phyloP scores from a whole-genome alignment of 495 filamentous ascomycete species.

The Aspergillus mulundensis region DNA sequence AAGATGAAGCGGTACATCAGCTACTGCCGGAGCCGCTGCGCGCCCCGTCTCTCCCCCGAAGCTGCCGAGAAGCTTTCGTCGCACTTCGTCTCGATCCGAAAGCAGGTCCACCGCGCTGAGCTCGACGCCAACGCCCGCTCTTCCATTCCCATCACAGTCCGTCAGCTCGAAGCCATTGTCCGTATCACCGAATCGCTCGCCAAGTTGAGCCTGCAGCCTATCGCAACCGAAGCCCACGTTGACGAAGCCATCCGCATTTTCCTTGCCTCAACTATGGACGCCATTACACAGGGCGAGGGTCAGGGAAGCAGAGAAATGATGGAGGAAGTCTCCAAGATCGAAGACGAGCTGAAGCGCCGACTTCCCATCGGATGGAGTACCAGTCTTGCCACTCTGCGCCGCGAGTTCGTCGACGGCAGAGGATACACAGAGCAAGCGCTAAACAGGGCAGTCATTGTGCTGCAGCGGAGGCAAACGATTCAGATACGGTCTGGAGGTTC shows the following conservation, averaged over 20 bases:
- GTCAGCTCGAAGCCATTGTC: slow-evolving; percentile 94
- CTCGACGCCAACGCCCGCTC: slow-evolving; percentile 81
- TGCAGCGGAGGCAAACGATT: slow-evolving; percentile 85
- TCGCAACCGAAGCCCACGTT: slow-evolving; percentile 87
- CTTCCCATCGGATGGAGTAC: slow-evolving; percentile 95
- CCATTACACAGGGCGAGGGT: slow-evolving; percentile 81
- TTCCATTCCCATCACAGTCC: slow-evolving; percentile 94
- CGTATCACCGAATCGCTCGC: slow-evolving; percentile 96
- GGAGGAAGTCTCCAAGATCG: slow-evolving; percentile 82
- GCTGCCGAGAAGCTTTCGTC: slow-evolving; percentile 95
- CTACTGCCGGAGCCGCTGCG: slow-evolving; percentile 93
- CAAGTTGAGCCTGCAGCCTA: slow-evolving; percentile 78
- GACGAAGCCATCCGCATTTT: slow-evolving; percentile 98
- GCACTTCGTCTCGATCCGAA: slow-evolving; percentile 94
- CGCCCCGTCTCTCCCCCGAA: slow-evolving; percentile 85
- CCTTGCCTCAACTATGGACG: slow-evolving; percentile 96
- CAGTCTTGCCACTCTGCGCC: slow-evolving; percentile 75
- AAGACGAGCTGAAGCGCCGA: slow-evolving; percentile 83
- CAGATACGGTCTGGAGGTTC: slow-evolving; percentile 85
- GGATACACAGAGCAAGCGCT: slow-evolving; percentile 84
- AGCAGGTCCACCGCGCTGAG: slow-evolving; percentile 89
- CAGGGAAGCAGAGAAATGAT: slow-evolving; percentile 81
- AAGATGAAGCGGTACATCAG: slow-evolving; percentile 98
- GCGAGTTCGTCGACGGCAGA: slow-evolving; percentile 85
- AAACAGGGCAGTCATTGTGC: slow-evolving; percentile 74